Base-by-base conservation (phyloP, 805 yeast genomes). In the Maudiozyma barnettii region DNA sequence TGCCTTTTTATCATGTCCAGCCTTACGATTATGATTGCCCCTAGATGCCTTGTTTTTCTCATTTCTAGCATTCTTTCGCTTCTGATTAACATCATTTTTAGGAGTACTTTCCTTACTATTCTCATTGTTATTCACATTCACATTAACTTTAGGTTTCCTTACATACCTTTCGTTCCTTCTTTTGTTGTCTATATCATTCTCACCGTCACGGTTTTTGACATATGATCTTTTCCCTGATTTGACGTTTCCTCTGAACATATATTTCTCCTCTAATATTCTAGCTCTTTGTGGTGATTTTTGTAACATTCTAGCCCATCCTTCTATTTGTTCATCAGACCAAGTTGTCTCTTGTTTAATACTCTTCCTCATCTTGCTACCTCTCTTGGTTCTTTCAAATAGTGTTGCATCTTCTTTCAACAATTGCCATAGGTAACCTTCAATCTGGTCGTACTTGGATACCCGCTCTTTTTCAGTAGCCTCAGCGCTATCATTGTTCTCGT, bases 241-340 rank as follows among this genome's bases (percentile, higher is more conserved):
- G 3, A 47, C 40, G 48, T 68, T 68, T 2, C 78, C 79, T 51
- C 61, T 67, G 49, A 74, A 73, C 69, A 78, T 68, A 54, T 69
- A 80, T 51, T 75, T 75, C 45, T 81, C 82, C 56, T 85, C 95
- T 48, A 85, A 60, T 2, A 78, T 49, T 54, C 76, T 75, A 52
- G 76, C 81, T 48, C 84, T 71, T 40, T 71, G 70, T 0, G 93
- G 88, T 39, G 80, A 76, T 55, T 76, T 77, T 45, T 77, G 73
- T 18, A 89, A 60, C 83, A 84, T 83, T 47, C 84, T 68, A 1
- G 83, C 82, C 97, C 97, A 91, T 0, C 96, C 95, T 70, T 90
- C 96, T 43, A 91, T 78, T 61, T 87, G 95, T 58, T 88, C 96
- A 63, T 89, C 90, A 0, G 89, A 71, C 96, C 95, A 88, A 1